A percentile compares a stretch with the other conserved stretches of the same genome.
These are phyloP conservation scores for Aechmea fasciata DNA, from an alignment of 176 grass and related monocot genomes.

Conservation along the genomic window DNA sequence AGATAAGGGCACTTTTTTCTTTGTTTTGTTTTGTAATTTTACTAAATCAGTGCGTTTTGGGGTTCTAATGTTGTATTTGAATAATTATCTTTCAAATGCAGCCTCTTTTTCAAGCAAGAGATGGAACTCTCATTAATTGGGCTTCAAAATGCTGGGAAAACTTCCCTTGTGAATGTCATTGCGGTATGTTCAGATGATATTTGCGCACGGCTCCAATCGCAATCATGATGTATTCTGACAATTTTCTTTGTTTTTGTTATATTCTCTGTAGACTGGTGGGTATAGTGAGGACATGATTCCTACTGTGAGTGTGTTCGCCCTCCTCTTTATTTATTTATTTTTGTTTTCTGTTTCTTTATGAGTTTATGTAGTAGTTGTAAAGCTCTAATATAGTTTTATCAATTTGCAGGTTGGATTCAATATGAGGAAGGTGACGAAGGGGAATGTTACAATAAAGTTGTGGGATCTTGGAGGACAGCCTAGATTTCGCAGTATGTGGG, in stretches of 20 bases:
- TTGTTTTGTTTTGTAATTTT: background rate
- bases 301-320: conserved; percentile 24
- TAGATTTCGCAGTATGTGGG: conserved; percentile 98
- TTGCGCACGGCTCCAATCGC: conserved; percentile 3
- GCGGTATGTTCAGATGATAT: conserved; percentile 46
- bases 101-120: conserved; percentile 99
- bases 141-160: conserved; percentile 99
- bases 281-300: conserved; percentile 99
- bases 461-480: conserved; percentile 99
- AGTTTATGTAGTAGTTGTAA: background rate
- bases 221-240: background rate
- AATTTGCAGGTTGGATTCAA: conserved; percentile 66
- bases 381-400: background rate
- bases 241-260: conserved; percentile 4
- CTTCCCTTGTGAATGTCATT: conserved; percentile 89
- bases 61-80: background rate
- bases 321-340: background rate
- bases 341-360: background rate
- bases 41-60: background rate
- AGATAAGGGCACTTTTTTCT: background rate
- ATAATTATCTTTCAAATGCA: conserved; percentile 16
- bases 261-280: conserved; percentile 65
- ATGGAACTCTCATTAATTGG: conserved; percentile 99
- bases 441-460: conserved; percentile 98
- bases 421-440: conserved; percentile 97